Percentiles rank a stretch among this genome's conserved stretches.
phyloP scores from a whole-genome alignment of 768 basidiomycete species.

The Hirschioporus abietinus region DNA sequence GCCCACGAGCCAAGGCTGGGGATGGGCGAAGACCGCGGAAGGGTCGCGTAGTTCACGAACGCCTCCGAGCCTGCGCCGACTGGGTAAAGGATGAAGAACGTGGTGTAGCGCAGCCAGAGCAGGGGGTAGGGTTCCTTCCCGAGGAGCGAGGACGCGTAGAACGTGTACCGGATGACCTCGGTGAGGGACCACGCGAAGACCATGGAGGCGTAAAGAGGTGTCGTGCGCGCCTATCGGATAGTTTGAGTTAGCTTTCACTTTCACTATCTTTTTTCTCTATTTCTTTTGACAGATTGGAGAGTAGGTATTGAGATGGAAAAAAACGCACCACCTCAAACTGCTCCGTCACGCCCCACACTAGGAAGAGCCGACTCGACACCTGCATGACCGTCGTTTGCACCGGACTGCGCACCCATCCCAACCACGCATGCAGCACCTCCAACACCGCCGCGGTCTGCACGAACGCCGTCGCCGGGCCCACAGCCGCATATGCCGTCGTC shows the following conservation, averaged over 20 bases:
- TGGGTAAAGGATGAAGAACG: slow-evolving; percentile 93
- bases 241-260: slow-evolving; percentile 10
- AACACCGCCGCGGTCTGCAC: slow-evolving; percentile 83
- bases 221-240: slow-evolving; percentile 66
- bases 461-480: slow-evolving; percentile 56
- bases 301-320: not conserved
- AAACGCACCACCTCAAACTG: slow-evolving; percentile 53
- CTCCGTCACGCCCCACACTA: slow-evolving; percentile 81
- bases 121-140: slow-evolving; percentile 44
- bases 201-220: slow-evolving; percentile 86
- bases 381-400: slow-evolving; percentile 71
- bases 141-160: slow-evolving; percentile 70
- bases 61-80: slow-evolving; percentile 91
- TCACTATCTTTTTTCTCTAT: slow-evolving; percentile 18
- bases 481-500: slow-evolving; percentile 51
- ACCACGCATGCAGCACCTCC: slow-evolving; percentile 75
- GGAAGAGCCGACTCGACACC: slow-evolving; percentile 73
- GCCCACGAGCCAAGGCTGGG: slow-evolving; percentile 37
- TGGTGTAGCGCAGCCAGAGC: slow-evolving; percentile 79
- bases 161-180: slow-evolving; percentile 88
- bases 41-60: slow-evolving; percentile 69
- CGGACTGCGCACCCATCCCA: slow-evolving; percentile 78
- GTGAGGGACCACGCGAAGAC: slow-evolving; percentile 88
- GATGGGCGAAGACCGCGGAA: slow-evolving; percentile 46
- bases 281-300: not conserved